A percentile compares a stretch with the other conserved stretches of the same genome.
Evolutionary conservation across 225 moss, liverwort and hornwort genomes (phyloP).

Genomic region (Ulota crispa): DNA sequence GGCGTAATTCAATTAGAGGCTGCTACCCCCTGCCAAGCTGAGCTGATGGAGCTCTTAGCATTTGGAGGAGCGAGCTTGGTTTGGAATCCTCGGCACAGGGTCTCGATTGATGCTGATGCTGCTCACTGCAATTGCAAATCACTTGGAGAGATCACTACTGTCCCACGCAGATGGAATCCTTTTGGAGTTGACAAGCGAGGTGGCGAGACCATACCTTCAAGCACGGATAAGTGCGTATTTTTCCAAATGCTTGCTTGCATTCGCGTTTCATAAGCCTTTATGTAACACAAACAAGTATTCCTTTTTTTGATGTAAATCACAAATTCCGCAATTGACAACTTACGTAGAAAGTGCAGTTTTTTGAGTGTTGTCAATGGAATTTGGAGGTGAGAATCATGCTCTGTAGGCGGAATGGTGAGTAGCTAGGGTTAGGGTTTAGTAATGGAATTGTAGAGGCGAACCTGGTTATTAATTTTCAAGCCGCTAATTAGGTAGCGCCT

Average conservation of each 20-base stretch:
- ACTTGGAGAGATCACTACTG: neutral
- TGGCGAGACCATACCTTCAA: neutral
- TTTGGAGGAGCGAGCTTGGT: constrained; percentile 20
- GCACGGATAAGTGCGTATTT: constrained; percentile 15
- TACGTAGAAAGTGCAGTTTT: neutral
- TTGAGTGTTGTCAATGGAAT: neutral
- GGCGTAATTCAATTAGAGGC: neutral
- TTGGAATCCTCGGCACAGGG: constrained; percentile 21
- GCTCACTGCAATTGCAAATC: constrained; percentile 13
- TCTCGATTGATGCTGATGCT: constrained; percentile 1
- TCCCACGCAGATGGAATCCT: constrained; percentile 11
- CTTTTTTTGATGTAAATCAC: neutral
- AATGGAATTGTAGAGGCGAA: neutral
- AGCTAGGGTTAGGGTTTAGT: neutral
- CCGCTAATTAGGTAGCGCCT: neutral
- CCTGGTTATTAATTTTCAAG: neutral
- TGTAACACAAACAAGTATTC: neutral
- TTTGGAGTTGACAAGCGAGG: neutral
- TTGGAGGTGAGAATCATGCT: neutral
- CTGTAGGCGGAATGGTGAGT: neutral
- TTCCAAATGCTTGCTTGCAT: neutral
- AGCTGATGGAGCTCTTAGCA: constrained; percentile 32
- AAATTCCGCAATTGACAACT: neutral
- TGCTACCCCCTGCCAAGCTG: neutral
- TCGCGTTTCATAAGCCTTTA: neutral